Evolutionary conservation across 2,329 filamentous ascomycete genomes (phyloP), one percentile per base, ranked within the genome.

Genomic region (Sporothrix mexicana): DNA sequence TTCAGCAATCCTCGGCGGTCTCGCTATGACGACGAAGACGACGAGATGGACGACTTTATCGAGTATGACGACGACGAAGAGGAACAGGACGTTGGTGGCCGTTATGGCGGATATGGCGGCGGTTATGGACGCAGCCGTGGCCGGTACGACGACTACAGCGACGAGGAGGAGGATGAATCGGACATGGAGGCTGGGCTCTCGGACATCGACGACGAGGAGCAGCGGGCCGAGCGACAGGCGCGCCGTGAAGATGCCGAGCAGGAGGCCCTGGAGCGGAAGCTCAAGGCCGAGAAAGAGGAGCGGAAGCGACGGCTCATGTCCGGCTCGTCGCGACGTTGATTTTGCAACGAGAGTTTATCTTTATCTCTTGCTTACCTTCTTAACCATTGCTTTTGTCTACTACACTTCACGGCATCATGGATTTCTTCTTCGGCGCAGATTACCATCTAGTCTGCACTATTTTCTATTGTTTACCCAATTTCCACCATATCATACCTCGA

Each of bases 111-210:
- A 0, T 30, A 47, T 41, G 61, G 59, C 59, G 45, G 57, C 47
- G 69, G 45, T 8, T 17, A 41, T 9, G 62, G 55, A 13, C 9
- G 30, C 6, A n/a, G 62, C 41, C n/a, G 59, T 1, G 30, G 73
- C 23, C 49, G 55, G 3, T 86, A 87, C 74, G 85, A 70, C 12
- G 30, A 72, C 62, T 74, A 73, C 15, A 86, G 84, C 2, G 90
- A 89, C 0, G 91, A 79, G 3, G 87, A 84, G 2, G 90, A 89
- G 0, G 91, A 80, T 6, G 92, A 90, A 5, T 93, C 91, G 6
- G 92, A 93, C 77, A 94, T 94, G 91, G 92, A 94, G 80, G 93
- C 91, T 1, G 92, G 91, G 47, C 80, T 91, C 51, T 91, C 90
- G 74, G 92, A 94, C 76, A 88, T 95, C 70, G 91, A 94, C 74